Conservation (phyloP, 179 eudicot species). For the Beta corolliflora region DNA sequence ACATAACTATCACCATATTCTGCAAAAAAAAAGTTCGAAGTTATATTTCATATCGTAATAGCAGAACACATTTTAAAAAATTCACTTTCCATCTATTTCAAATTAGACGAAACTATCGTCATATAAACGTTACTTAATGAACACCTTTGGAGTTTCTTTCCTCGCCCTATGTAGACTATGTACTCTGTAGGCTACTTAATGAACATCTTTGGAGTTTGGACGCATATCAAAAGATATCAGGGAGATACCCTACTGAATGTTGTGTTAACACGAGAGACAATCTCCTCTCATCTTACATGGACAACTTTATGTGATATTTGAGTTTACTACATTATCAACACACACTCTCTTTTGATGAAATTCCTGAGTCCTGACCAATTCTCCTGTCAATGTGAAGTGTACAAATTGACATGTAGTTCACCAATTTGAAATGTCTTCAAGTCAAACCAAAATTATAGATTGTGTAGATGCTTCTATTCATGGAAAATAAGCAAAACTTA, state of each 20-base stretch:
- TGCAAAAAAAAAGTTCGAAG: conserved; percentile 29
- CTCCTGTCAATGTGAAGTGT: background rate
- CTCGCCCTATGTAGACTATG: background rate
- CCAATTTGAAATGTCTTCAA: background rate
- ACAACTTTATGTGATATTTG: background rate
- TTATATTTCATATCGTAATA: background rate
- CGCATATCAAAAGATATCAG: background rate
- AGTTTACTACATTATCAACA: background rate
- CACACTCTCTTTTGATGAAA: background rate
- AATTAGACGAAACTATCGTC: background rate
- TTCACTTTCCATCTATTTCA: background rate
- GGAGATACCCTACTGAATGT: background rate
- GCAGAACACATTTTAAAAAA: background rate
- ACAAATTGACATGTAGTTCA: too few species aligned
- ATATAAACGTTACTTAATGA: background rate
- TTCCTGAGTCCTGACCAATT: background rate
- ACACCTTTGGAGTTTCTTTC: too few species aligned
- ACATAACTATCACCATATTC: conserved; percentile 97
- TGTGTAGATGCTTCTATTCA: too few species aligned
- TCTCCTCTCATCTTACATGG: background rate
- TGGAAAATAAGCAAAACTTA: background rate
- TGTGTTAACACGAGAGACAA: background rate
- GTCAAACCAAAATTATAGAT: too few species aligned
- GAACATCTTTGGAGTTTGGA: background rate
- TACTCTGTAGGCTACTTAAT: background rate